Evolutionary conservation across 495 filamentous ascomycete genomes (phyloP).

Genomic region (Neurospora cerealis): DNA sequence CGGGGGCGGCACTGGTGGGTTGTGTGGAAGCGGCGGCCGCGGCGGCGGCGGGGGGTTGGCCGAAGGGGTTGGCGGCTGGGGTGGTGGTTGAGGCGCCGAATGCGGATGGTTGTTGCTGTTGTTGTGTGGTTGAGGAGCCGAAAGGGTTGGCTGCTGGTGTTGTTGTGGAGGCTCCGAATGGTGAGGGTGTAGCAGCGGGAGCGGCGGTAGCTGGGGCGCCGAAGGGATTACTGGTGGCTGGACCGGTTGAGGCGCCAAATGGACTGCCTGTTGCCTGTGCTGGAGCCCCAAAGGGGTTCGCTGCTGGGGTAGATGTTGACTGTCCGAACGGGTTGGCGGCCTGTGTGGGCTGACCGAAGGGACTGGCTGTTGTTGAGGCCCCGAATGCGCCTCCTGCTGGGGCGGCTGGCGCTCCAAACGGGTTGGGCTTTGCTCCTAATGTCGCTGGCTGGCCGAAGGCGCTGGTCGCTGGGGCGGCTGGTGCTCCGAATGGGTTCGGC

Average conservation of each 20-base stretch:
- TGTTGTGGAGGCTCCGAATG: constrained; percentile 25
- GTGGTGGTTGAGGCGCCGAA: constrained; percentile 18
- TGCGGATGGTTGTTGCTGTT: constrained; percentile 1
- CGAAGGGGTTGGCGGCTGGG: constrained; percentile 6
- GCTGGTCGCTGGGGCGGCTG: neutral
- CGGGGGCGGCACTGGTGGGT: neutral
- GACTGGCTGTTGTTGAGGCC: neutral
- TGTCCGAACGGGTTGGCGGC: constrained; percentile 6
- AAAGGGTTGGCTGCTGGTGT: constrained; percentile 5
- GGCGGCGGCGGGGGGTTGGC: constrained; percentile 1
- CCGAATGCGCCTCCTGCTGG: constrained; percentile 2
- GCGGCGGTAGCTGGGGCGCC: constrained; percentile 5
- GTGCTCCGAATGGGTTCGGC: constrained; percentile 16
- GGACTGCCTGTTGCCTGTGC: neutral
- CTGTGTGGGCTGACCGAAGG: constrained; percentile 11
- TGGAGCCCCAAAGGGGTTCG: constrained; percentile 7
- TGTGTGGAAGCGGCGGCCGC: constrained; percentile 4
- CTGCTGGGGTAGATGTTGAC: neutral
- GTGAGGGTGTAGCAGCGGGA: constrained; percentile 14
- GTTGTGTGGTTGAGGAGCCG: neutral
- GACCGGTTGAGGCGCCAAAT: constrained; percentile 1
- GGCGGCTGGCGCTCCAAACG: constrained; percentile 15
- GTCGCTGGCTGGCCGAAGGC: constrained; percentile 5
- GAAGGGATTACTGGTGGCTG: constrained; percentile 13
- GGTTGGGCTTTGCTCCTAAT: constrained; percentile 14